Evolutionary conservation across 1,284 basidiomycete genomes (phyloP), one percentile per base, ranked within the genome.

Genomic region (Caloboletus inedulis): DNA sequence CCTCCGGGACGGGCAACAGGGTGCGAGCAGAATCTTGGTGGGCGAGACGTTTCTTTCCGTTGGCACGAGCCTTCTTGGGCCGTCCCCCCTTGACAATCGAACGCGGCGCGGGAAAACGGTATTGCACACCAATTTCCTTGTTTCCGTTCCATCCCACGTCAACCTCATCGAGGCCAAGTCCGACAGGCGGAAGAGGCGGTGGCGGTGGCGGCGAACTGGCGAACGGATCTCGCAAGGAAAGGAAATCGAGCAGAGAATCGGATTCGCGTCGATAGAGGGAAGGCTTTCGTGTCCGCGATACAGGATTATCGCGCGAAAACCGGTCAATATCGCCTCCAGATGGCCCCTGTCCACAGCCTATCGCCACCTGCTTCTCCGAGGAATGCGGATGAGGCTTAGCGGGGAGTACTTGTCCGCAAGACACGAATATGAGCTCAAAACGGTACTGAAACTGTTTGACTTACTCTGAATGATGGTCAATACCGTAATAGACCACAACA

Each of bases 151-250:
- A 67, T 29, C 66, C 55, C 14, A 60, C 62, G 35, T 68, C 64
- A 9, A 63, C 53, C 40, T 71, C 66, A 10, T 66, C 59, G 27
- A 69, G 61, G 23, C 56, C 64, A 23, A 71, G 58, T 13, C 56
- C 61, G 2, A 59, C 13, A 10, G 67, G 57, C 14, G 66, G 62
- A 12, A 69, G 53, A 29, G 66, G 69, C 1, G 68, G 69, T 6
- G 61, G 69, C 12, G 54, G 64, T 4, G 69, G 69, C 16, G 69
- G 66, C 0, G 54, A 64, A 23, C 69, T 70, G 16, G 66, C 66
- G 2, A 68, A 68, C 14, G 66, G 66, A 46, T 68, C 69, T 47
- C 65, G 66, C 53, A 68, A 50, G 14, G 68, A 71, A 51, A 71
- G 66, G 41, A 71, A 68, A 51, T 68, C 66, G 23, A 69, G 55